A percentile compares a stretch with the other conserved stretches of the same genome.
Evolutionary conservation across 441 rosid genomes (phyloP).

Genomic region (Bruguiera hainesii): DNA sequence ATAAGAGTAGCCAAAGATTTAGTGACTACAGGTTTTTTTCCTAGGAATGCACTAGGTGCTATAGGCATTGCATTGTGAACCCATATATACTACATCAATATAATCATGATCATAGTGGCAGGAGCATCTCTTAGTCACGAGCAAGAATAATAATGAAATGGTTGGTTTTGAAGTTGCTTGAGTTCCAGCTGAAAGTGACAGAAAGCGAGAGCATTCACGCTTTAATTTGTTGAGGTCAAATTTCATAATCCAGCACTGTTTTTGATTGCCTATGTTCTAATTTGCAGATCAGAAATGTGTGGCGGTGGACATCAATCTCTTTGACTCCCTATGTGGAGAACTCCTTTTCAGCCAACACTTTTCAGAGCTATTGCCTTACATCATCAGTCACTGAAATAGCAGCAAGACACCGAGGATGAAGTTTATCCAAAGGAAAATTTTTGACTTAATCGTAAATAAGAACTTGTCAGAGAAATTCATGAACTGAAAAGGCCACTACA

Average conservation of each 20-base stretch:
- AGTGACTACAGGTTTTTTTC: neutral
- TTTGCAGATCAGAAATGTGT: neutral
- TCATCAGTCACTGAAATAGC: neutral
- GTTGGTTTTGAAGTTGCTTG: neutral
- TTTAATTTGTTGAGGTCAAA: neutral
- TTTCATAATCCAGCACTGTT: neutral
- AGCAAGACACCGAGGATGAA: too few species aligned
- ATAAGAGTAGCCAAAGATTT: neutral
- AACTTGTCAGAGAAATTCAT: neutral
- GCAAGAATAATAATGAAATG: neutral
- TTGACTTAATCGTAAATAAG: neutral
- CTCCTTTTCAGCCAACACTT: neutral
- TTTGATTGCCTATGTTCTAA: too few species aligned
- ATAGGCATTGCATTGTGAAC: neutral
- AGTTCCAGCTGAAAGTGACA: conserved; percentile 3
- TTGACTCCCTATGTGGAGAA: neutral
- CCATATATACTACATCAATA: neutral
- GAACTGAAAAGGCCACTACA: neutral
- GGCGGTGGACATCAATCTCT: neutral
- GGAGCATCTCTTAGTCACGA: conserved; percentile 2
- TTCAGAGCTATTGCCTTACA: conserved; percentile 1
- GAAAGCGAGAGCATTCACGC: neutral
- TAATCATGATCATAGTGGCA: neutral
- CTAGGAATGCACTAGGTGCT: neutral
- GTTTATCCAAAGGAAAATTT: too few species aligned